Conservation (phyloP, 495 filamentous ascomycete species). For the Xylaria bambusicola region DNA sequence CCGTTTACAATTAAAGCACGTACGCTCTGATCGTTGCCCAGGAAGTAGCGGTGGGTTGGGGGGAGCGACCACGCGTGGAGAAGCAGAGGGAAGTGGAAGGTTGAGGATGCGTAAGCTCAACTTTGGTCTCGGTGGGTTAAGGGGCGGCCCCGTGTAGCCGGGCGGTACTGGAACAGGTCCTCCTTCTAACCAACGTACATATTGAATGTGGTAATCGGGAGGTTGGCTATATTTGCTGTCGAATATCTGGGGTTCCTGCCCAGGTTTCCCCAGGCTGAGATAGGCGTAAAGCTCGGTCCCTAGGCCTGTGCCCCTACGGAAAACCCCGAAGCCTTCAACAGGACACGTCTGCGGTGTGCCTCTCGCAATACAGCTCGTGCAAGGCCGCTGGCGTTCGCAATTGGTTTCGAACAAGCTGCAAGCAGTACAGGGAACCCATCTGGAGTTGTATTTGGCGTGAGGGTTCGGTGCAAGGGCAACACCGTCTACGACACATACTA, state of each 20-base stretch:
- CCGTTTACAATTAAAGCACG: no score
- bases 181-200: not conserved
- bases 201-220: not conserved
- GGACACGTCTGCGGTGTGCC: not conserved
- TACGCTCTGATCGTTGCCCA: no score
- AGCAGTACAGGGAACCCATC: no score
- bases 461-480: not conserved
- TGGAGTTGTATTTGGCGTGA: no score
- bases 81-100: not conserved
- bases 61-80: no score
- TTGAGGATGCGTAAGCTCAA: not conserved
- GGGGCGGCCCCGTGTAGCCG: not conserved
- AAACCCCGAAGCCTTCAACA: not conserved
- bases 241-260: not conserved
- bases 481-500: not conserved
- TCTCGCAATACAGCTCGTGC: slow-evolving; percentile 15
- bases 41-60: no score
- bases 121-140: not conserved
- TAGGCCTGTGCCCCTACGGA: slow-evolving; percentile 6
- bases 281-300: slow-evolving; percentile 8
- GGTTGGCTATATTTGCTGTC: not conserved
- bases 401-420: not conserved
- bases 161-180: not conserved
- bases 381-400: slow-evolving; percentile 24
- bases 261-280: no score